Percentiles rank a stretch among this genome's conserved stretches.
phyloP scores from a whole-genome alignment of 805 yeast genomes.

The Wickerhamiella australiensis region DNA sequence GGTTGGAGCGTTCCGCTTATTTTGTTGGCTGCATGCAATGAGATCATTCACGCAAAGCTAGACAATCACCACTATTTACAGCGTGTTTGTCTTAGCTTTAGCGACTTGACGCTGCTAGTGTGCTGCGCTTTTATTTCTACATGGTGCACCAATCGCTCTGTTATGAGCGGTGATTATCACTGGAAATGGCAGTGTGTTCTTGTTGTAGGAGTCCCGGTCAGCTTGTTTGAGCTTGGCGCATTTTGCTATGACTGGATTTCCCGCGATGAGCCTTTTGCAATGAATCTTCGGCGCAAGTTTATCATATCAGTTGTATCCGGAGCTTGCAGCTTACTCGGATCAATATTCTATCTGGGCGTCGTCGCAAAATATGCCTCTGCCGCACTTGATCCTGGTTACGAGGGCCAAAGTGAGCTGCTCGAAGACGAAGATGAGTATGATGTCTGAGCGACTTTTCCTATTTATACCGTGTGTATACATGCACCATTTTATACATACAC shows the following conservation, averaged over 20 bases:
- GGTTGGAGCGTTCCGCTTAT: slow-evolving; percentile 4
- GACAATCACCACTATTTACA: slow-evolving; percentile 9
- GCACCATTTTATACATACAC: not conserved
- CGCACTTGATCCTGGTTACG: slow-evolving; percentile 22
- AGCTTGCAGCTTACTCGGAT: slow-evolving; percentile 20
- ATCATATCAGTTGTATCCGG: not conserved
- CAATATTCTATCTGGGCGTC: slow-evolving; percentile 21
- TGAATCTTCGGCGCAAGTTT: not conserved
- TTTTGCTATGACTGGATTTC: slow-evolving; percentile 1
- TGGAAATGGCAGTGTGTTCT: slow-evolving; percentile 23
- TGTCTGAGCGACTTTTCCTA: not conserved
- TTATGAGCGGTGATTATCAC: slow-evolving; percentile 15
- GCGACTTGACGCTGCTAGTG: slow-evolving; percentile 19
- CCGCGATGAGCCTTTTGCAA: not conserved
- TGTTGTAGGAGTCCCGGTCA: slow-evolving; percentile 13
- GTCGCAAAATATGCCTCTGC: slow-evolving; percentile 20
- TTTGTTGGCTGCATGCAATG: slow-evolving; percentile 1
- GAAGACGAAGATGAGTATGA: slow-evolving; percentile 21
- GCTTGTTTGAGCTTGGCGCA: slow-evolving; percentile 7
- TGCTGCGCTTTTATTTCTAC: slow-evolving; percentile 19
- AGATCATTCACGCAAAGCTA: slow-evolving; percentile 1
- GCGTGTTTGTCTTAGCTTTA: slow-evolving; percentile 12
- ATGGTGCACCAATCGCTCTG: slow-evolving; percentile 15
- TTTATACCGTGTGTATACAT: too few relatives aligned
- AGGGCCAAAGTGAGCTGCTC: slow-evolving; percentile 23